phyloP scores from a whole-genome alignment of 306 rosid species.

The Bauhinia variegata region DNA sequence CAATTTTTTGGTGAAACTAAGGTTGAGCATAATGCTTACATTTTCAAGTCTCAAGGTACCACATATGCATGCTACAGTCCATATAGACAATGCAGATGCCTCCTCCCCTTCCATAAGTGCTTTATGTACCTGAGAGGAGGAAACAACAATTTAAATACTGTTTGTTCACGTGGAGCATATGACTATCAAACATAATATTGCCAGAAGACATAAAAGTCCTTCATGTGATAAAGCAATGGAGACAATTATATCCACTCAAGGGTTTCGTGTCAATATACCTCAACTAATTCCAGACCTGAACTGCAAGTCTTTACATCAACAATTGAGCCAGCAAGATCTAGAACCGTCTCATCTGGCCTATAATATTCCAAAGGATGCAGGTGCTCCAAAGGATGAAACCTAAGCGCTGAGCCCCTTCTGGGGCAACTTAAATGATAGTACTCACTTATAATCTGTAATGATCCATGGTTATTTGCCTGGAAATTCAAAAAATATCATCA shows the following conservation, averaged over 20 bases:
- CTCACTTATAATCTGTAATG: slow-evolving; percentile 75
- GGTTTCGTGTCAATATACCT: slow-evolving; percentile 65
- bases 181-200: slow-evolving; percentile 18
- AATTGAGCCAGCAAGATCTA: slow-evolving; percentile 60
- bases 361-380: slow-evolving; percentile 63
- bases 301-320: slow-evolving; percentile 73
- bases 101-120: slow-evolving; percentile 83
- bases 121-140: slow-evolving; percentile 69
- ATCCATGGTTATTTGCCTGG: slow-evolving; percentile 74
- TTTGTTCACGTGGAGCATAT: slow-evolving; percentile 15
- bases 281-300: slow-evolving; percentile 63
- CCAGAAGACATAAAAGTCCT: slow-evolving; percentile 15
- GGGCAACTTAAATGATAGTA: slow-evolving; percentile 69
- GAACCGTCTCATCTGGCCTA: slow-evolving; percentile 54
- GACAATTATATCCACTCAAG: slow-evolving; percentile 19
- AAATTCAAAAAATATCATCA: slow-evolving; percentile 34
- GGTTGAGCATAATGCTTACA: slow-evolving; percentile 59
- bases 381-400: slow-evolving; percentile 77
- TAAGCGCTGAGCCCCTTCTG: slow-evolving; percentile 62
- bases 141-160: slow-evolving; percentile 35
- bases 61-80: slow-evolving; percentile 93
- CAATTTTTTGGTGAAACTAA: slow-evolving; percentile 17
- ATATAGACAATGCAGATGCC: slow-evolving; percentile 86
- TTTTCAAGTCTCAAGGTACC: slow-evolving; percentile 95
- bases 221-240: slow-evolving; percentile 22